These are phyloP conservation scores for Vitis hybrid DNA, from an alignment of 177 flowering plant species.

Conservation along the genomic window DNA sequence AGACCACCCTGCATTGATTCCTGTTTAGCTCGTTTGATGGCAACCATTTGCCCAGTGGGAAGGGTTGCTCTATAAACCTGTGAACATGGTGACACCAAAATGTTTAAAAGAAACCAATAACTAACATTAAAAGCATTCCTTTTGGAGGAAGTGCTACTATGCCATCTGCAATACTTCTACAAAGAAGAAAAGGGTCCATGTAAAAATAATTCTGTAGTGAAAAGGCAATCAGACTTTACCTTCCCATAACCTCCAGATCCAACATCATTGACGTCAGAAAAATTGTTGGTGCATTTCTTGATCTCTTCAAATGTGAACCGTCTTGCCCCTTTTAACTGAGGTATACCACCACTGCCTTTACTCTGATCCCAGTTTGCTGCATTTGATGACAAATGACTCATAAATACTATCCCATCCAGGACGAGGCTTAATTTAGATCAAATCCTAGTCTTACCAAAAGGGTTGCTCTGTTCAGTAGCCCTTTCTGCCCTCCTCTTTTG, in stretches of 20 bases:
- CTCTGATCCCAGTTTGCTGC: constrained; percentile 44
- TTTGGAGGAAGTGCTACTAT: no score
- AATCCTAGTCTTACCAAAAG: constrained; percentile 38
- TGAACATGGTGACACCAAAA: not conserved
- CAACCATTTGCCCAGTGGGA: constrained; percentile 48
- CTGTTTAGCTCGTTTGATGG: constrained; percentile 60
- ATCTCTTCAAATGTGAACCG: constrained; percentile 51
- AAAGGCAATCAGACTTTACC: constrained; percentile 22
- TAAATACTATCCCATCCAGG: not conserved
- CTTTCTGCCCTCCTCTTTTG: constrained; percentile 40
- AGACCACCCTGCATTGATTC: constrained; percentile 55
- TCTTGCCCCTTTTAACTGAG: constrained; percentile 55
- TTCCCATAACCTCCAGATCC: constrained; percentile 75
- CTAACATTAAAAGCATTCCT: no score
- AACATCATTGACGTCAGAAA: constrained; percentile 50
- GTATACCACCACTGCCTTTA: constrained; percentile 32
- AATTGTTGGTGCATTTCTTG: constrained; percentile 51
- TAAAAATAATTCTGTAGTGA: no score
- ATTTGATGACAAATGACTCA: constrained; percentile 5
- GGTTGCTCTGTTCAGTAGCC: constrained; percentile 31
- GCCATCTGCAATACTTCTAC: no score
- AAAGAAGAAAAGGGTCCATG: no score
- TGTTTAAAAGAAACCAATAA: no score
- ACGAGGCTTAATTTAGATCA: not conserved
- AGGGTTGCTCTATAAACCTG: constrained; percentile 66